Percentiles rank a stretch among this genome's conserved stretches.
Conservation (phyloP, 2,329 filamentous ascomycete species). For the Colletotrichum gigasporum region DNA sequence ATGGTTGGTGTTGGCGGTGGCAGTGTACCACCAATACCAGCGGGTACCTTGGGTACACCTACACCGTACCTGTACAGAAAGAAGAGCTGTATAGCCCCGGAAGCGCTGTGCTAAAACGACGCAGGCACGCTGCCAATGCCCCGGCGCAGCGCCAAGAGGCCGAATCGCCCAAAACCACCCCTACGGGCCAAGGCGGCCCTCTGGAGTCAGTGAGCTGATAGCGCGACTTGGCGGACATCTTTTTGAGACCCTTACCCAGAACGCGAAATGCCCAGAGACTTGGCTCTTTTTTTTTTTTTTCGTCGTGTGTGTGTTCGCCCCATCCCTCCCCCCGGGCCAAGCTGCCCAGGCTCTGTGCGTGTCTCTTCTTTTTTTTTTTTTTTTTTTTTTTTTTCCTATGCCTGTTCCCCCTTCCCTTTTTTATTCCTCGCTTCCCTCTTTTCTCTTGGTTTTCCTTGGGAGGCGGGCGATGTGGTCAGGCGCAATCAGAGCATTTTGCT, state of each 20-base stretch:
- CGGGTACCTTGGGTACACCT: too few relatives aligned
- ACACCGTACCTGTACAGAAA: too few relatives aligned
- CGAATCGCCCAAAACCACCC: constrained; percentile 3
- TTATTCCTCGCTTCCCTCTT: too few relatives aligned
- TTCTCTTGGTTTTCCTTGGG: constrained; percentile 16
- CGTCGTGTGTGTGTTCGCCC: not conserved
- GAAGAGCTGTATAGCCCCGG: too few relatives aligned
- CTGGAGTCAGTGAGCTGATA: constrained; percentile 30
- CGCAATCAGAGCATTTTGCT: constrained; percentile 17
- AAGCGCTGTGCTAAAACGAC: not conserved
- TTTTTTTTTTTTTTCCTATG: not conserved
- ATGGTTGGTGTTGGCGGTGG: not conserved
- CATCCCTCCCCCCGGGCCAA: not conserved
- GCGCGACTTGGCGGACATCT: constrained; percentile 24
- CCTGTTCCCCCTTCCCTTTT: not conserved
- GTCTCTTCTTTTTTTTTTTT: not conserved
- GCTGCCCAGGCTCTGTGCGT: not conserved
- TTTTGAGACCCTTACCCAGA: constrained; percentile 6
- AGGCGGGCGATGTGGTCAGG: constrained; percentile 6
- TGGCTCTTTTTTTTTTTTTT: not conserved
- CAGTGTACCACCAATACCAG: not conserved
- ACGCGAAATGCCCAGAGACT: not conserved
- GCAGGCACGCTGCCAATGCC: not conserved
- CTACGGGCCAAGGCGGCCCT: constrained; percentile 22
- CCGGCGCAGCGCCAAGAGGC: constrained; percentile 12